These are phyloP conservation scores for Carex scoparia DNA, from an alignment of 176 grass and related monocot genomes.

Conservation along the genomic window DNA sequence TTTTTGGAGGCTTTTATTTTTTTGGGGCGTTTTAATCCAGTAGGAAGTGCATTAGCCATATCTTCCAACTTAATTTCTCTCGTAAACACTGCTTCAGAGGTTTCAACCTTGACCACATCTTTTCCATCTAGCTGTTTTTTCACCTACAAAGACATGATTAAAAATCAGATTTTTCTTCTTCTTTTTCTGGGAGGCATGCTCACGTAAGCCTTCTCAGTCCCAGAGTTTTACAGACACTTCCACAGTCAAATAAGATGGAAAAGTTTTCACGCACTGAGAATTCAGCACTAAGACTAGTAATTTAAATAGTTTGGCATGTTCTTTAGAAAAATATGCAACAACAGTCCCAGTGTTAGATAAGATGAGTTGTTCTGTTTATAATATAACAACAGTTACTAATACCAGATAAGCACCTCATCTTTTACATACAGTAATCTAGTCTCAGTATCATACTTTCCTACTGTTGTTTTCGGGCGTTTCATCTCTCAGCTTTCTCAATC, in stretches of 20 bases:
- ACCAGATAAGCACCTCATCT: not conserved
- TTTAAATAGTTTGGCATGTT: not conserved
- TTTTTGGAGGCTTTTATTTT: constrained; percentile 47
- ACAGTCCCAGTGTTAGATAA: not conserved
- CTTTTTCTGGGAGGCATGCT: not conserved
- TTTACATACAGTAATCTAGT: not conserved
- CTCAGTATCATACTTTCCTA: not conserved
- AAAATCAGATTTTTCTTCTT: not conserved
- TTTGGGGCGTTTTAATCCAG: constrained; percentile 40
- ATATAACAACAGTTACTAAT: not conserved
- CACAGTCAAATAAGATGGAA: no score
- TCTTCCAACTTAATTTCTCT: constrained; percentile 40
- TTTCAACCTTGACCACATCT: constrained; percentile 39
- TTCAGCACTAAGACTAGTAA: not conserved
- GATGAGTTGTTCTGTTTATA: not conserved
- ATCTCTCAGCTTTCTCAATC: not conserved
- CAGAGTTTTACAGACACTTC: no score
- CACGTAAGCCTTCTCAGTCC: not conserved
- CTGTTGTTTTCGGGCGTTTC: not conserved
- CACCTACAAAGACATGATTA: constrained; percentile 30
- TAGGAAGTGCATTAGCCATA: constrained; percentile 26
- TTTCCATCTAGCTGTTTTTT: constrained; percentile 36
- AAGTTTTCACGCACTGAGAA: not conserved
- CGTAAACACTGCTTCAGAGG: constrained; percentile 15
- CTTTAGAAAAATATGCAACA: not conserved